A percentile compares a stretch with the other conserved stretches of the same genome.
Conservation (phyloP, 2,329 filamentous ascomycete species). For the Fonsecaea erecta region DNA sequence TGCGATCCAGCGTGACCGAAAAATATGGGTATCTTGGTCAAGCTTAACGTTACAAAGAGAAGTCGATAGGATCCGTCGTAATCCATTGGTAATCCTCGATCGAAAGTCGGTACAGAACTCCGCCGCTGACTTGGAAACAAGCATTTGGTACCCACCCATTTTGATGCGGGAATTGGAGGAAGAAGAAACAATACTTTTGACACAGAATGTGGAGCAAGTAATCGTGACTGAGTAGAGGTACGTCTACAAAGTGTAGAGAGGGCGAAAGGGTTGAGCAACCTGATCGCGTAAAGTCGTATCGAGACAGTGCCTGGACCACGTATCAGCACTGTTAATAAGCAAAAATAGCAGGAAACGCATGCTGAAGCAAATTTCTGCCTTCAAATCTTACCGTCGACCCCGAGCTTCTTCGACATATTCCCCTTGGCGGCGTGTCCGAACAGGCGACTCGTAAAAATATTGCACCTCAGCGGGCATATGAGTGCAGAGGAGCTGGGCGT, state of each 20-base stretch:
- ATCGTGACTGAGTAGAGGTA: neutral
- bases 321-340: constrained; percentile 1
- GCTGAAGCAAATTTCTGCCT: constrained; percentile 2
- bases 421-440: neutral
- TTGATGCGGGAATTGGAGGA: neutral
- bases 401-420: neutral
- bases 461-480: constrained; percentile 14
- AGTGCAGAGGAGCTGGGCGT: constrained; percentile 4
- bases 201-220: neutral
- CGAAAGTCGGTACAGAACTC: neutral
- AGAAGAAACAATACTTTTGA: constrained; percentile 1
- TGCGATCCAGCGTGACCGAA: neutral
- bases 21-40: neutral
- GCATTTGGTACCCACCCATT: neutral
- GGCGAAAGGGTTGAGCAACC: neutral
- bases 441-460: neutral
- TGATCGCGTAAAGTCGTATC: neutral
- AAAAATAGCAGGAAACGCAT: neutral
- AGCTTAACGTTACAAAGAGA: constrained; percentile 2
- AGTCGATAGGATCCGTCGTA: neutral
- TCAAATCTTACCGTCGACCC: constrained; percentile 18
- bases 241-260: neutral
- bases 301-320: neutral
- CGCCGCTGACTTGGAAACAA: neutral
- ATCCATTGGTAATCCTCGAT: neutral